Evolutionary conservation across 306 rosid species (phyloP).

Genomic region (Glycine latifolia): DNA sequence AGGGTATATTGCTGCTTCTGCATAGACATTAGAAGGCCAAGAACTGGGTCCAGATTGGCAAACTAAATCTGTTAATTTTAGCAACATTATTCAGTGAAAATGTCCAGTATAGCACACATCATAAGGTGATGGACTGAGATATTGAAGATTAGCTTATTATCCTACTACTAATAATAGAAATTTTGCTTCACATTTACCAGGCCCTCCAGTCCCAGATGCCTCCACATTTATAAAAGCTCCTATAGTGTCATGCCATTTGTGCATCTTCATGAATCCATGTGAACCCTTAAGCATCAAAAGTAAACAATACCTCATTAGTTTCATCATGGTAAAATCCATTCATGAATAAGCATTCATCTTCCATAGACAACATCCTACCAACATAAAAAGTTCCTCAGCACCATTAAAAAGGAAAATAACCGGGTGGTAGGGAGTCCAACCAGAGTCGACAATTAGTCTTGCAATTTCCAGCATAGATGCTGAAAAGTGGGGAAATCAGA

Average conservation of each 20-base stretch:
- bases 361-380: conserved; percentile 66
- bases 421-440: conserved; percentile 81
- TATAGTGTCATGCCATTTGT: conserved; percentile 85
- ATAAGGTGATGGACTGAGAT: conserved; percentile 21
- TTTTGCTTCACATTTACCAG: conserved; percentile 60
- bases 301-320: conserved; percentile 48
- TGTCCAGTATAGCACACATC: conserved; percentile 18
- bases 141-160: conserved; percentile 30
- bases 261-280: conserved; percentile 95
- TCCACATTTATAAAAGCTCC: conserved; percentile 96
- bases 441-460: conserved; percentile 86
- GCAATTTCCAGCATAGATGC: conserved; percentile 95
- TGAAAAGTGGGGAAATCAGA: conserved; percentile 47
- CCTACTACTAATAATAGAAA: conserved; percentile 18
- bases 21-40: conserved; percentile 90
- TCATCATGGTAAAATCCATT: conserved; percentile 38
- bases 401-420: conserved; percentile 94
- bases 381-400: conserved; percentile 97
- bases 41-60: conserved; percentile 99
- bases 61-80: conserved; percentile 75
- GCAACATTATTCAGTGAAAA: conserved; percentile 41
- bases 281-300: conserved; percentile 71
- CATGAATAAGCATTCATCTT: conserved; percentile 5
- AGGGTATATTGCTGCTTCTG: conserved; percentile 89
- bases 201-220: conserved; percentile 93